These are phyloP conservation scores for Grigorovia yakushimaensis DNA, from an alignment of 805 yeast genomes.

Conservation along the genomic window DNA sequence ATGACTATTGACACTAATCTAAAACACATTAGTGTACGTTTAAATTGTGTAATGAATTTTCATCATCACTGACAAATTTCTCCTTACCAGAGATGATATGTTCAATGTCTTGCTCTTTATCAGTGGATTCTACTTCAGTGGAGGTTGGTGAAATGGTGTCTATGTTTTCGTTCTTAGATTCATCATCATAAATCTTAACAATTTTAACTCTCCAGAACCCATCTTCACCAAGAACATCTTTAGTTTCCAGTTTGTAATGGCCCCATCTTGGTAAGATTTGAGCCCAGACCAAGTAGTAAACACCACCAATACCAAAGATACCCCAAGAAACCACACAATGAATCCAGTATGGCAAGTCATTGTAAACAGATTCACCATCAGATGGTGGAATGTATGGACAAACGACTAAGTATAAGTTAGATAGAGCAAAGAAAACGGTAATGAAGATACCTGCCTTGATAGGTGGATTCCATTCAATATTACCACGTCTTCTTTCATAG, in stretches of 20 bases:
- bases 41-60: background rate
- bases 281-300: slow-evolving; percentile 62
- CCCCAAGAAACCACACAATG: slow-evolving; percentile 82
- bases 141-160: slow-evolving; percentile 3
- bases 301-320: slow-evolving; percentile 52
- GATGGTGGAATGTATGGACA: slow-evolving; percentile 77
- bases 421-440: slow-evolving; percentile 49
- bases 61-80: slow-evolving; percentile 1
- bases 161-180: slow-evolving; percentile 3
- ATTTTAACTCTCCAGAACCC: slow-evolving; percentile 65
- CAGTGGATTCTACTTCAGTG: slow-evolving; percentile 2
- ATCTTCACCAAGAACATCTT: slow-evolving; percentile 52
- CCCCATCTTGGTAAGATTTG: slow-evolving; percentile 45
- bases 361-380: slow-evolving; percentile 56
- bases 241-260: slow-evolving; percentile 41
- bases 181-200: slow-evolving; percentile 18
- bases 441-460: slow-evolving; percentile 58
- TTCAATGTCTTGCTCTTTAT: slow-evolving; percentile 6
- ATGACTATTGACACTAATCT: background rate
- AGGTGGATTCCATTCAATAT: slow-evolving; percentile 58
- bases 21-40: background rate
- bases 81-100: slow-evolving; percentile 5
- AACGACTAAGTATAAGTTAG: slow-evolving; percentile 56
- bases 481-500: slow-evolving; percentile 41
- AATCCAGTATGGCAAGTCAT: slow-evolving; percentile 62